Base-by-base conservation (phyloP, 108 stramenopile genomes). In the Licmophora abbreviata region DNA sequence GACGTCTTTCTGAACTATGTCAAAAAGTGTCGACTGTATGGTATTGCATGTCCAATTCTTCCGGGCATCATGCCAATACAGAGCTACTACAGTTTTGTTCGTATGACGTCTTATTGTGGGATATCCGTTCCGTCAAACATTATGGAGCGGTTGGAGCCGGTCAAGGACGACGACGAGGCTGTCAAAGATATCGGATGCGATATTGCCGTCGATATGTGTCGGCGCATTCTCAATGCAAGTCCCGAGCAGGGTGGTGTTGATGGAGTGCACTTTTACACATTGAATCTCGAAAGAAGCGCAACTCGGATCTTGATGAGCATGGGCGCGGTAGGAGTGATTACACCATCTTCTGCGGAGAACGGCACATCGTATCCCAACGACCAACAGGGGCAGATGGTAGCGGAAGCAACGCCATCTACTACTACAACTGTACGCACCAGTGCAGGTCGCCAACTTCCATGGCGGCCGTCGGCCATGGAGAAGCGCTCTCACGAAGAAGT, bases 41-140 rank as follows among this genome's bases (percentile, higher is more conserved):
- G 97, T 8, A 97, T 97, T 37, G 56, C 33, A 3, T 86, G 88
- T 59, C 95, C 95, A 25, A 93, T 97, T 17, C 74, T 97, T 32
- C 93, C 95, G 2, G 95, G 95, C 14, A 85, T 93, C 42, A 93
- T 94, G 89, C 91, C 97, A 22, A 94, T 97, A 44, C 97, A 97
- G 67, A 81, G 68, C 30, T 93, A 76, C 51, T 61, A 71, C 5
- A 81, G 72, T 41, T 89, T 95, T 48, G 34, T 70, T 29, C 64
- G 76, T 27, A 91, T 95, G 83, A 91, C 88, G 21, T 24, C 59
- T 7, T 95, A 82, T 62, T 93, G 85, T 54, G 64, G 59, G 7
- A 81, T 91, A 42, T 55, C 66, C 35, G 93, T 95, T 12, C 94
- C 94, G 17, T 10, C 48, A 12, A 34, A 54, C 8, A 61, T 97